Percentiles rank a stretch among this genome's conserved stretches.
These are phyloP conservation scores for Sclerotinia subarctica DNA, from an alignment of 2,329 filamentous ascomycete genomes.

Conservation along the genomic window DNA sequence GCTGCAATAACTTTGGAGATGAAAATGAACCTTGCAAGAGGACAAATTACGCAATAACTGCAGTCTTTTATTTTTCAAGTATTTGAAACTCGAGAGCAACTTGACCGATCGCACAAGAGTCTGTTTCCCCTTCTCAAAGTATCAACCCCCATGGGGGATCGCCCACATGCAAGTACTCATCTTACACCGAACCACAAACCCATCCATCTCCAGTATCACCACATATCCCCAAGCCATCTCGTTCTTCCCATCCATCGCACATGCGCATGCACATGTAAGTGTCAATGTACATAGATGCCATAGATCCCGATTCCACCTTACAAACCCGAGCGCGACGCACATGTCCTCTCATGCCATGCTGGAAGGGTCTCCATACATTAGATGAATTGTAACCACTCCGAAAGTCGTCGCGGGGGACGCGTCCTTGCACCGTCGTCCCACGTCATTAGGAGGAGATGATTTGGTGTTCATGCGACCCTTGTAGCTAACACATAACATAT, in stretches of 20 bases:
- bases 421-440: not conserved
- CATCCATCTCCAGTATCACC: not conserved
- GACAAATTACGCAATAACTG: too few relatives aligned
- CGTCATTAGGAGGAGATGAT: too few relatives aligned
- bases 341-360: not conserved
- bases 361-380: not conserved
- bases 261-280: not conserved
- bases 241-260: not conserved
- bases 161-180: not conserved
- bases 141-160: too few relatives aligned
- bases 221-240: too few relatives aligned
- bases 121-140: too few relatives aligned
- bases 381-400: too few relatives aligned
- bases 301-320: slow-evolving; percentile 11
- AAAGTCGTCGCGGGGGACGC: not conserved
- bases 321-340: not conserved
- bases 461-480: not conserved
- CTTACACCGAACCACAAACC: not conserved
- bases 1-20: not conserved
- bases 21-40: not conserved
- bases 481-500: not conserved
- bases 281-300: not conserved
- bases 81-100: not conserved
- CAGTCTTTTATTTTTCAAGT: not conserved
- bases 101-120: too few relatives aligned